These are phyloP conservation scores for Coemansia sp. DNA, from an alignment of 192 early-diverging fungal species.

Conservation along the genomic window DNA sequence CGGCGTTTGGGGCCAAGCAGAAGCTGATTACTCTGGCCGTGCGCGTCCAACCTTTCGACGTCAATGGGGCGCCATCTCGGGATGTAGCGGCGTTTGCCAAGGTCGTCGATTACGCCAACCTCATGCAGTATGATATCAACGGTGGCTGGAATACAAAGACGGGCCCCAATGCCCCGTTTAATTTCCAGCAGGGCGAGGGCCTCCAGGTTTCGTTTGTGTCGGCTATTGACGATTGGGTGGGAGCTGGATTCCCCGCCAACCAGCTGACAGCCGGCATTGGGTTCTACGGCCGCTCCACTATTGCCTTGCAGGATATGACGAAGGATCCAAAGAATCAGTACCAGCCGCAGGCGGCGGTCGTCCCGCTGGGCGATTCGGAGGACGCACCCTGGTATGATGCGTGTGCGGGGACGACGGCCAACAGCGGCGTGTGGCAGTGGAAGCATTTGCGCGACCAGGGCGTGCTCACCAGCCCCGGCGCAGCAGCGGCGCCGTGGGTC, in stretches of 20 bases:
- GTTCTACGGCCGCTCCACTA: slow-evolving; percentile 62
- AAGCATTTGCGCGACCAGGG: slow-evolving; percentile 58
- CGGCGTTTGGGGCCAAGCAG: slow-evolving; percentile 19
- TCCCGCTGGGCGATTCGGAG: slow-evolving; percentile 54
- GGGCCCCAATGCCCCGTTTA: slow-evolving; percentile 63
- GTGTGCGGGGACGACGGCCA: slow-evolving; percentile 37
- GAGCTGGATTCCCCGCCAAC: slow-evolving; percentile 58
- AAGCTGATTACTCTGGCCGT: slow-evolving; percentile 69
- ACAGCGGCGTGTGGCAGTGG: slow-evolving; percentile 64
- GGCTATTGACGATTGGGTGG: slow-evolving; percentile 56
- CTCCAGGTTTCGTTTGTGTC: slow-evolving; percentile 43
- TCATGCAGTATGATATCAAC: slow-evolving; percentile 70
- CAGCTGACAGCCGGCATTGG: slow-evolving; percentile 62
- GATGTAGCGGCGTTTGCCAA: slow-evolving; percentile 63
- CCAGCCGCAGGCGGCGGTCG: slow-evolving; percentile 29
- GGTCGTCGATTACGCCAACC: slow-evolving; percentile 62
- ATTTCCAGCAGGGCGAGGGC: slow-evolving; percentile 37
- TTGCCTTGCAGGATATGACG: slow-evolving; percentile 54
- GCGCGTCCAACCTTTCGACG: slow-evolving; percentile 61
- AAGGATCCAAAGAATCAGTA: slow-evolving; percentile 50
- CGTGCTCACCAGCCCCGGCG: slow-evolving; percentile 13
- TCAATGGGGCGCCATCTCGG: slow-evolving; percentile 40
- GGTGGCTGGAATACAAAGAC: slow-evolving; percentile 58
- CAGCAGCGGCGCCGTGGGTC: slow-evolving; percentile 54
- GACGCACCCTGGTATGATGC: slow-evolving; percentile 57